Evolutionary conservation across 2,329 filamentous ascomycete genomes (phyloP), one percentile per base, ranked within the genome.

Genomic region (Xylariaceae sp.): DNA sequence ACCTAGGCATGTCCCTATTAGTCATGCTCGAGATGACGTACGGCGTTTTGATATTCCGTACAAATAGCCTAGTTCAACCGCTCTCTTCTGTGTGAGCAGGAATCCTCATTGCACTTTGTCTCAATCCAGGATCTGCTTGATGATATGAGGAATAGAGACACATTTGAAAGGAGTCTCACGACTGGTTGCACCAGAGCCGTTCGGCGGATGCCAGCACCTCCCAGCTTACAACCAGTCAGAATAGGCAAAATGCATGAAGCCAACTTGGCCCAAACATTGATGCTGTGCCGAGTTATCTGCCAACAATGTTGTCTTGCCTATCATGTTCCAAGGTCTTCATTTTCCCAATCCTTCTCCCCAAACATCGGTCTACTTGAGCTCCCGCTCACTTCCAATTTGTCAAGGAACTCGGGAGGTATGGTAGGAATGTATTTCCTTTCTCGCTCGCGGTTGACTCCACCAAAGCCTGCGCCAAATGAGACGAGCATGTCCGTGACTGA

Each of bases 401-500:
- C 84, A 56, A 99, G 75, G 67, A 97, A 96, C 72, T 99, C 94
- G 0, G 92, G 87, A 16, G 94, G 92, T 49, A 99, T 89, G 0
- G 89, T 95, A 2, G 94, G 94, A 43, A 96, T 95, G 70, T 99
- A 99, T 73, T 96, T 96, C 61, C 90, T 80, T 71, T 95, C 94
- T 53, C 91, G 80, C 72, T 97, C 94, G 58, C 88, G 81, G 73
- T 99, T 96, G 44, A 94, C 76, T 0, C 94, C 94, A 5, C 94
- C 94, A 66, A 97, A 94, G 0, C 94, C 94, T 12, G 94, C 92
- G 0, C 94, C 94, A 66, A 95, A 99, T 61, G 86, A 92, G 45
- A 99, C 84, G 45, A 97, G 80, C 94, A 99, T 99, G 70, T 99
- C 94, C 22, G 92, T 97, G 53, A 90, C 94, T 1, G 92, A 96